A percentile compares a stretch with the other conserved stretches of the same genome.
These are phyloP conservation scores for Purpureocillium lavendulum DNA, from an alignment of 2,329 filamentous ascomycete genomes.

Conservation along the genomic window DNA sequence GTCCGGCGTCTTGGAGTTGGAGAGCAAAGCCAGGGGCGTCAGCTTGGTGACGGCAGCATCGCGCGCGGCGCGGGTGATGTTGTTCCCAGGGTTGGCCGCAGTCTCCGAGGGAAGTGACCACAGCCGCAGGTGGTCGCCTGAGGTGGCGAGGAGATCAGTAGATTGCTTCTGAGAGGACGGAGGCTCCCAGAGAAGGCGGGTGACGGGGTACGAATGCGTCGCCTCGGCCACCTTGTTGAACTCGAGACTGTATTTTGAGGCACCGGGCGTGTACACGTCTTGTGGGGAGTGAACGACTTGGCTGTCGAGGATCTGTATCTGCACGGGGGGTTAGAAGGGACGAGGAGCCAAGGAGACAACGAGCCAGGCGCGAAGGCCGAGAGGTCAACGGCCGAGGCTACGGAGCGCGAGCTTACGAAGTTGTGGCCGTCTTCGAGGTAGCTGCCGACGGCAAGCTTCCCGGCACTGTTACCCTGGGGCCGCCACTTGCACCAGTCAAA, in stretches of 20 bases:
- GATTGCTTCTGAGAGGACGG: constrained; percentile 91
- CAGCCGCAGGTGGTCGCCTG: constrained; percentile 83
- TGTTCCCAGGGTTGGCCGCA: constrained; percentile 50
- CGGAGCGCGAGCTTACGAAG: constrained; percentile 55
- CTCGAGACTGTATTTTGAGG: constrained; percentile 69
- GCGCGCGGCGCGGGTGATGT: constrained; percentile 53
- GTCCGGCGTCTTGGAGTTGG: constrained; percentile 96
- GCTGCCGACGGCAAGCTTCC: constrained; percentile 90
- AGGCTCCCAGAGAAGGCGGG: constrained; percentile 89
- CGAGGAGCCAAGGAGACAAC: too few species aligned
- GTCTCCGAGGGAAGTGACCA: constrained; percentile 82
- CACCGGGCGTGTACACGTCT: constrained; percentile 60
- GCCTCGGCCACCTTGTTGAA: constrained; percentile 93
- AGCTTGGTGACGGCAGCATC: constrained; percentile 64
- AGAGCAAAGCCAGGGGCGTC: constrained; percentile 84
- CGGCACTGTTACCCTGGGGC: constrained; percentile 68
- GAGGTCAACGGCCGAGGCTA: background rate
- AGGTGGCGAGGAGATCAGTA: constrained; percentile 89
- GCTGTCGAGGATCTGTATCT: constrained; percentile 97
- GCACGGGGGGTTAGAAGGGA: constrained; percentile 6
- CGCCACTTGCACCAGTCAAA: constrained; percentile 99
- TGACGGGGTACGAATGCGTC: constrained; percentile 96
- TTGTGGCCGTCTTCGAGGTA: constrained; percentile 98
- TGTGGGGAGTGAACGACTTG: constrained; percentile 65
- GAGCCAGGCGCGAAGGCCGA: background rate